Conservation (phyloP, 805 yeast species). For the Yarrowia alimentaria region DNA sequence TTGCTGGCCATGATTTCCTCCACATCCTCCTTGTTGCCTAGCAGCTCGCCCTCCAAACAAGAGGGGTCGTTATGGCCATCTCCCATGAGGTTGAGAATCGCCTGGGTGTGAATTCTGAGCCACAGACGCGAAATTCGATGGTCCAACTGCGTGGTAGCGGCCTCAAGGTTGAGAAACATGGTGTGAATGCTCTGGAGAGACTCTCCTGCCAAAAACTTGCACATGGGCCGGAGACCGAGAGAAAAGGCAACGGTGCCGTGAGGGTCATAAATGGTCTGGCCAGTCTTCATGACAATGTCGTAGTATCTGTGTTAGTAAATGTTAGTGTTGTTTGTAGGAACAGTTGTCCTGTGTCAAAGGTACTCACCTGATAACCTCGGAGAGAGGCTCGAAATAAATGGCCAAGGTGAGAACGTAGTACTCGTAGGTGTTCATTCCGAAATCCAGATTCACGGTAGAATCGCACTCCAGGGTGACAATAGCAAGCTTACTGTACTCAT, state of each 20-base stretch:
- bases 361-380: slow-evolving; percentile 40
- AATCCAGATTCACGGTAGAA: slow-evolving; percentile 41
- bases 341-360: slow-evolving; percentile 23
- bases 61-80: slow-evolving; percentile 32
- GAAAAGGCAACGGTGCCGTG: slow-evolving; percentile 34
- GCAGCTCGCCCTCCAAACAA: slow-evolving; percentile 32
- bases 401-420: slow-evolving; percentile 47
- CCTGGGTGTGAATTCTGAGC: slow-evolving; percentile 33
- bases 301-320: slow-evolving; percentile 33
- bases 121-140: slow-evolving; percentile 32
- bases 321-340: not conserved
- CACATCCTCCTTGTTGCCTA: slow-evolving; percentile 29
- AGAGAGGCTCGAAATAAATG: slow-evolving; percentile 44
- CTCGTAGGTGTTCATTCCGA: slow-evolving; percentile 45
- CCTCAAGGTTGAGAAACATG: slow-evolving; percentile 31
- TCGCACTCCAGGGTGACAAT: slow-evolving; percentile 42
- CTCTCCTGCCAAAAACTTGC: slow-evolving; percentile 35
- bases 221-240: slow-evolving; percentile 33
- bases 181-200: slow-evolving; percentile 31
- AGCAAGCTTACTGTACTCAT: slow-evolving; percentile 46
- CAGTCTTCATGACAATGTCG: slow-evolving; percentile 33
- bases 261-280: slow-evolving; percentile 34
- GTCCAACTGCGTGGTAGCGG: slow-evolving; percentile 29
- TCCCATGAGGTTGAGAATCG: slow-evolving; percentile 32
- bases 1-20: slow-evolving; percentile 28